phyloP scores from a whole-genome alignment of 352 stramenopile genomes.

The Phytophthora sp. region DNA sequence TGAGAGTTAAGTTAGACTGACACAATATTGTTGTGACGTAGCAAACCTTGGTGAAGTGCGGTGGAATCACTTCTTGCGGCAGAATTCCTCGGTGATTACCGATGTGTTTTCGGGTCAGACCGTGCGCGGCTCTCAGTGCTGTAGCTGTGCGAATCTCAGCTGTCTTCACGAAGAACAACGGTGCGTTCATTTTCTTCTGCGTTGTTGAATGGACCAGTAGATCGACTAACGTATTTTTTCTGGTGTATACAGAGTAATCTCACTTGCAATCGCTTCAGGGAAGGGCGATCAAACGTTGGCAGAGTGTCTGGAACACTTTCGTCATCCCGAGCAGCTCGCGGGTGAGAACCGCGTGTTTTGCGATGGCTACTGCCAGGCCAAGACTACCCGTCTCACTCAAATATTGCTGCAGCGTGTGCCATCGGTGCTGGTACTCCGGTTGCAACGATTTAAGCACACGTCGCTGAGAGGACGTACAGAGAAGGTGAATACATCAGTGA shows the following conservation, averaged over 20 bases:
- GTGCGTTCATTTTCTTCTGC: conserved; percentile 1
- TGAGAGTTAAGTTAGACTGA: not conserved
- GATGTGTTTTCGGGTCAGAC: conserved; percentile 75
- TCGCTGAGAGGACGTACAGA: conserved; percentile 36
- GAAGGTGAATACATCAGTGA: conserved; percentile 63
- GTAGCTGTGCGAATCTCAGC: conserved; percentile 72
- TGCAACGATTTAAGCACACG: conserved; percentile 77
- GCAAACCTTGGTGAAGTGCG: conserved; percentile 60
- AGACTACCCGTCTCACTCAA: conserved; percentile 76
- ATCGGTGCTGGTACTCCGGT: conserved; percentile 57
- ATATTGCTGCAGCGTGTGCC: conserved; percentile 71
- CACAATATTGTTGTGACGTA: conserved; percentile 21
- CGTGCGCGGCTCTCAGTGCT: conserved; percentile 81
- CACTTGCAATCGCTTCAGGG: conserved; percentile 55
- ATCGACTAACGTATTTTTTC: conserved; percentile 2
- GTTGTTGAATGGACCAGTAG: not conserved
- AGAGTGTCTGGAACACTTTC: conserved; percentile 59
- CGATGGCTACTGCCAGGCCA: conserved; percentile 63
- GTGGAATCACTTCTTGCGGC: conserved; percentile 63
- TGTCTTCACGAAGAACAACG: conserved; percentile 73
- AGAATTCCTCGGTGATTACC: conserved; percentile 74
- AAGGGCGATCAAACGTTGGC: conserved; percentile 52
- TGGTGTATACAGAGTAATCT: conserved; percentile 56
- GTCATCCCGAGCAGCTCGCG: conserved; percentile 62
- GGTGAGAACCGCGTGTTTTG: conserved; percentile 78